A percentile compares a stretch with the other conserved stretches of the same genome.
phyloP scores from a whole-genome alignment of 352 stramenopile species.

The Phytophthora litchii region DNA sequence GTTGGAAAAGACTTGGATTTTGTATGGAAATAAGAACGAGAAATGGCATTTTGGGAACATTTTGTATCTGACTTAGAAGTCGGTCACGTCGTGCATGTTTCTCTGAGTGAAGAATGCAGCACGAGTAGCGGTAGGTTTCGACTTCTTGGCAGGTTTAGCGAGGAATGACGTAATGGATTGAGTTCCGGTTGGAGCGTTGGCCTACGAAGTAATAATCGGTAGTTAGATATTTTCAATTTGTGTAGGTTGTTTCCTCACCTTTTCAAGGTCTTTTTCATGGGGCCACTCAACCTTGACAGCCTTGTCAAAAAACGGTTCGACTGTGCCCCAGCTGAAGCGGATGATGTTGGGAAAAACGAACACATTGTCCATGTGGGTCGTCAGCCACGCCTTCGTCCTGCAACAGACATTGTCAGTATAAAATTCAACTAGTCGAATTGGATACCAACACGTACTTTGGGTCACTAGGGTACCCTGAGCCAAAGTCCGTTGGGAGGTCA shows the following conservation, averaged over 20 bases:
- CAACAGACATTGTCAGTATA: constrained; percentile 12
- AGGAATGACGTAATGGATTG: constrained; percentile 87
- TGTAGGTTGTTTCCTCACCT: constrained; percentile 30
- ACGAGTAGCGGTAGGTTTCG: constrained; percentile 23
- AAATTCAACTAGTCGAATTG: not conserved
- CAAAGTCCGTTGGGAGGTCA: constrained; percentile 75
- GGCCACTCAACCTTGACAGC: constrained; percentile 71
- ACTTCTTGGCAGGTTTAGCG: constrained; percentile 38
- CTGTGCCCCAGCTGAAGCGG: constrained; percentile 92
- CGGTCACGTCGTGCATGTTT: constrained; percentile 66
- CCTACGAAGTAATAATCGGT: constrained; percentile 29
- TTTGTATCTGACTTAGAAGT: constrained; percentile 48
- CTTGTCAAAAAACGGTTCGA: constrained; percentile 61
- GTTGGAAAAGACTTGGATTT: constrained; percentile 5
- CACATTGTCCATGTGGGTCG: constrained; percentile 79
- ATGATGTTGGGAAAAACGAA: constrained; percentile 94
- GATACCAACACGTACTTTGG: constrained; percentile 63
- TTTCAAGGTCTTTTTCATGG: constrained; percentile 70
- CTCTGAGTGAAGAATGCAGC: constrained; percentile 61
- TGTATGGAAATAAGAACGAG: constrained; percentile 9
- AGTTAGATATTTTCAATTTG: constrained; percentile 11
- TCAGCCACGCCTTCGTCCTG: constrained; percentile 90
- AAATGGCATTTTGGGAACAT: not conserved
- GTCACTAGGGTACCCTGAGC: constrained; percentile 93
- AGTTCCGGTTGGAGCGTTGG: constrained; percentile 59